These are phyloP conservation scores for Stenocarpella maydis DNA, from an alignment of 2,329 filamentous ascomycete species.

Conservation along the genomic window DNA sequence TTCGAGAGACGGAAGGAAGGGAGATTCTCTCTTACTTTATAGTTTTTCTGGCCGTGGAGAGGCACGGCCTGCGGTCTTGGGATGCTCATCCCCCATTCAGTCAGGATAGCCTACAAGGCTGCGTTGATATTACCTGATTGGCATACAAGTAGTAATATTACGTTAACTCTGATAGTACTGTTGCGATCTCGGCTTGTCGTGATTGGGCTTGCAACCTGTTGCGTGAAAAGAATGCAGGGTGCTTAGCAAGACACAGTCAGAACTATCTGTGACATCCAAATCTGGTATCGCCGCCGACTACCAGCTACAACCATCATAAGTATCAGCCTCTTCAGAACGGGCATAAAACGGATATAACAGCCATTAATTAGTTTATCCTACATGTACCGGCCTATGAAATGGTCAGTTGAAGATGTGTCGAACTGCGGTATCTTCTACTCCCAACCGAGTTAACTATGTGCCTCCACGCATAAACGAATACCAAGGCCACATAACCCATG, in stretches of 20 bases:
- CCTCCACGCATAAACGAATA: neutral
- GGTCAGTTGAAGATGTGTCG: neutral
- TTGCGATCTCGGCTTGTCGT: neutral
- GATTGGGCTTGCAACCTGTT: neutral
- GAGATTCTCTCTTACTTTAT: neutral
- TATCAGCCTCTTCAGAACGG: neutral
- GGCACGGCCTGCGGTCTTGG: neutral
- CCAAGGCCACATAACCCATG: neutral
- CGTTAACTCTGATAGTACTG: neutral
- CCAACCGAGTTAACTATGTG: neutral
- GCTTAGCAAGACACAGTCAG: slow-evolving; percentile 2
- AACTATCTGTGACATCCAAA: neutral
- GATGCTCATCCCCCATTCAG: too few relatives aligned
- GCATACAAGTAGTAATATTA: neutral
- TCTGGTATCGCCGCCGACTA: neutral
- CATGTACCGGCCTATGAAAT: neutral
- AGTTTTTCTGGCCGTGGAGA: too few relatives aligned
- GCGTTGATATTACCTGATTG: neutral
- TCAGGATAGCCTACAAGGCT: neutral
- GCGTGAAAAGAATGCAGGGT: neutral
- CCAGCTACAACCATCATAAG: neutral
- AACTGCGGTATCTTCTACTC: neutral
- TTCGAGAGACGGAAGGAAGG: neutral
- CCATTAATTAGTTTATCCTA: neutral
- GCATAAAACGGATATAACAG: neutral